Percentiles rank a stretch among this genome's conserved stretches.
Evolutionary conservation across 352 stramenopile genomes (phyloP).

Genomic region (Aphanomyces cochlioides): DNA sequence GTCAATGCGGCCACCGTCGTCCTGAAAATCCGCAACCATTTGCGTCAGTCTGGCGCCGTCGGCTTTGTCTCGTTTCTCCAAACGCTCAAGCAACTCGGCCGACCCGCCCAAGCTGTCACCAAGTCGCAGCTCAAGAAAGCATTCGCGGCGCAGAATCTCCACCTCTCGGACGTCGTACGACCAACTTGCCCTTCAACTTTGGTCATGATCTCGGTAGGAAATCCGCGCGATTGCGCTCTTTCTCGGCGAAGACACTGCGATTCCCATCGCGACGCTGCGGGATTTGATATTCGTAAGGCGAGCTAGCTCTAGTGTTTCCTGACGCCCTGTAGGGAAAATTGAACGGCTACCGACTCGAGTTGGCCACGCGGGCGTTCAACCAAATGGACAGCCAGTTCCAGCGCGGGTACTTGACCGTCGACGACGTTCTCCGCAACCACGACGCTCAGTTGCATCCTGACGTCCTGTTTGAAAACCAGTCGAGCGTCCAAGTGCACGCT

Average conservation of each 20-base stretch:
- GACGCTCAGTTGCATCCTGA: constrained; percentile 54
- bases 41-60: constrained; percentile 50
- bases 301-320: background rate
- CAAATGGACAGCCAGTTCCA: constrained; percentile 49
- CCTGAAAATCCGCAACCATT: constrained; percentile 38
- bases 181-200: background rate
- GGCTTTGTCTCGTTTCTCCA: constrained; percentile 33
- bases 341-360: constrained; percentile 47
- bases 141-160: constrained; percentile 45
- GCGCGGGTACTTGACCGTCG: constrained; percentile 53
- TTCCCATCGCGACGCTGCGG: constrained; percentile 49
- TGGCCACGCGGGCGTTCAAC: constrained; percentile 68
- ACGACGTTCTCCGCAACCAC: constrained; percentile 48
- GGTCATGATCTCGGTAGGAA: constrained; percentile 37
- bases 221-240: constrained; percentile 47
- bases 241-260: constrained; percentile 39
- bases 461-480: constrained; percentile 71
- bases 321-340: constrained; percentile 39
- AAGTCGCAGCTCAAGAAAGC: constrained; percentile 56
- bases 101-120: constrained; percentile 36
- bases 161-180: constrained; percentile 58
- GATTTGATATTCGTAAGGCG: constrained; percentile 58
- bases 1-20: constrained; percentile 53
- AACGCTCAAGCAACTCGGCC: constrained; percentile 40
- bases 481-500: constrained; percentile 48